Percentiles rank a stretch among this genome's conserved stretches.
Evolutionary conservation across 2,329 filamentous ascomycete genomes (phyloP).

Genomic region (Colletotrichum lindemuthianum): DNA sequence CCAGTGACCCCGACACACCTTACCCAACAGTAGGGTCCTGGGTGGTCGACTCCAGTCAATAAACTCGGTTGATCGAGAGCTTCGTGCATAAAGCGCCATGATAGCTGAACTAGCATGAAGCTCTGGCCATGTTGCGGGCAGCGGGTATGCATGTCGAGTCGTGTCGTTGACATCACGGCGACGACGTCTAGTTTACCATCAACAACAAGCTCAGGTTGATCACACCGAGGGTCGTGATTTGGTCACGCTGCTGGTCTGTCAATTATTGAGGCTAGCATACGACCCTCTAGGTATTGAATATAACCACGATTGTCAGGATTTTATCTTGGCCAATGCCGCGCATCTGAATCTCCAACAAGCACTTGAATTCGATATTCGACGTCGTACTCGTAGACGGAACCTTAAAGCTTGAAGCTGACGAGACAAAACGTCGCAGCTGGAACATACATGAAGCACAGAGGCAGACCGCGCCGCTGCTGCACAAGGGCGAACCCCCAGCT

Average conservation of each 20-base stretch:
- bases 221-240: too few relatives aligned
- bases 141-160: background rate
- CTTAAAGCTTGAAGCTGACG: background rate
- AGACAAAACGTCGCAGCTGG: conserved; percentile 17
- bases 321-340: background rate
- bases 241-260: too few relatives aligned
- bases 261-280: too few relatives aligned
- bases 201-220: too few relatives aligned
- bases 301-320: background rate
- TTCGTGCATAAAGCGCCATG: background rate
- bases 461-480: conserved; percentile 26
- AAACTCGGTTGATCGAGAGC: conserved; percentile 14
- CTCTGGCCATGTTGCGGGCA: conserved; percentile 18
- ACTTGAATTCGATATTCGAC: background rate
- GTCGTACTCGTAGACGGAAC: background rate
- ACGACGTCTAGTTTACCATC: too few relatives aligned
- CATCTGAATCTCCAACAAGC: background rate
- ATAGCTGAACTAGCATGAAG: conserved; percentile 17
- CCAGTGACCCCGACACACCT: background rate
- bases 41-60: background rate
- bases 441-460: conserved; percentile 26
- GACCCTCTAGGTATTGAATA: too few relatives aligned
- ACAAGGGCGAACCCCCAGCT: conserved; percentile 10
- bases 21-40: background rate
- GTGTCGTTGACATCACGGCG: conserved; percentile 6